Evolutionary conservation across 306 rosid species (phyloP), one percentile per base, ranked within the genome.

Genomic region (Lathyrus sativus): DNA sequence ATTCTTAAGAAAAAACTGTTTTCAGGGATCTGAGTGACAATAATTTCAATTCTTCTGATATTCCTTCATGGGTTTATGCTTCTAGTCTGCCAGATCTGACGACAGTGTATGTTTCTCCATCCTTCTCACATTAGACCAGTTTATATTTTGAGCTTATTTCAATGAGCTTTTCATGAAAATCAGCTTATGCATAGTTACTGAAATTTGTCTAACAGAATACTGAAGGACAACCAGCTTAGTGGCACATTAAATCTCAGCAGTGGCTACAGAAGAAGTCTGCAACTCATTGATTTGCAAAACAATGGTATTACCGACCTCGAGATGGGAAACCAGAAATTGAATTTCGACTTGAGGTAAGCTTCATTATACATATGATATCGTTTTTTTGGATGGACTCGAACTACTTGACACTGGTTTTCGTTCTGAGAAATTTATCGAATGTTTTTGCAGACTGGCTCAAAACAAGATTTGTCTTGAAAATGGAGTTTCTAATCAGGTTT

Each of bases 21-120:
- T 74, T 65, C 86, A 82, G 86, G 81, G 86, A 82, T 69, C 13
- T 87, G 74, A 85, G 93, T 63, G 73, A 80, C 68, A 89, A 85
- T 65, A 70, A 24, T 55, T 89, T 89, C 65, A 65, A 10, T 11
- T 24, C 49, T 4, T 42, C 96, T 28, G 7, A 12, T 49, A 22
- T 84, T 75, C 91, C 96, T 37, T 22, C 76, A 44, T 87, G 96
- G 96, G 68, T 74, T 75, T 50, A 76, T 65, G 76, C 68, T 74
- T 55, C 81, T 65, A 80, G 68, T 63, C 72, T 82, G 44, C 18
- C 24, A 44, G 15, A 3, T 19, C 65, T 85, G 76, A 80, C 81
- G 18, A 85, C 96, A 43, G 74, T 80, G 96, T 89, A 87, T 54
- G 89, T 31, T 59, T 55, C 57, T 77, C 69, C 71, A 37, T 74